Conservation (phyloP, 2,329 filamentous ascomycete genomes). For the Chrysoporthe cubensis region DNA sequence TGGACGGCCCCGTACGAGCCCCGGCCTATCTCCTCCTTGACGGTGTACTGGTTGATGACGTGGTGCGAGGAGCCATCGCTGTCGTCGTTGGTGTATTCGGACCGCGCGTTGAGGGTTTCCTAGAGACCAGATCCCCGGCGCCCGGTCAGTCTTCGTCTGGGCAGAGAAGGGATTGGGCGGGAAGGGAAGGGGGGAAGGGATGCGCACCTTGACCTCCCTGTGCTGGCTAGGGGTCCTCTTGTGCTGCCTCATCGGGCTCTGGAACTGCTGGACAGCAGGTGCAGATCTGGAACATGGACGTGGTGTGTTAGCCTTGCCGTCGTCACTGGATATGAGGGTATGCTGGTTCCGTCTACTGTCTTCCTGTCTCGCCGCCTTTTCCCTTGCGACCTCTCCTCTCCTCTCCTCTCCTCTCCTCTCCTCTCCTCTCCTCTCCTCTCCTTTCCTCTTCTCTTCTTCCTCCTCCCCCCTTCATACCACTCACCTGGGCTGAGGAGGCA, state of each 20-base stretch:
- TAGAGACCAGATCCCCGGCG: conserved; percentile 40
- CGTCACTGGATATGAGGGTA: not conserved
- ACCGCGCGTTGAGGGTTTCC: conserved; percentile 91
- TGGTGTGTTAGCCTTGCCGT: conserved; percentile 15
- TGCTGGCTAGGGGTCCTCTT: conserved; percentile 60
- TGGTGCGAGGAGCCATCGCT: conserved; percentile 81
- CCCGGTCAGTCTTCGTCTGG: not conserved
- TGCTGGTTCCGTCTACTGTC: no score
- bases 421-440: not conserved
- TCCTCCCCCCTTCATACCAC: conserved; percentile 32
- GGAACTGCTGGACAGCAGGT: conserved; percentile 46
- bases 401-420: not conserved
- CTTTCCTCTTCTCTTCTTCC: not conserved
- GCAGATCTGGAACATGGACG: conserved; percentile 45
- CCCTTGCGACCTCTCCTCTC: not conserved
- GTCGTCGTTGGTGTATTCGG: conserved; percentile 84
- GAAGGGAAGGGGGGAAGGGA: not conserved
- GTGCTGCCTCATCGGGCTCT: conserved; percentile 62
- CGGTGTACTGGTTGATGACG: conserved; percentile 91
- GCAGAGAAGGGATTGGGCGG: not conserved
- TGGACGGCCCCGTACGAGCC: conserved; percentile 96
- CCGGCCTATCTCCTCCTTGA: conserved; percentile 93
- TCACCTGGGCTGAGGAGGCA: conserved; percentile 47
- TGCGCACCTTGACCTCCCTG: conserved; percentile 59
- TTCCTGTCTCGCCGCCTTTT: no score